Evolutionary conservation across 2,329 filamentous ascomycete genomes (phyloP).

Genomic region (Capronia americana): DNA sequence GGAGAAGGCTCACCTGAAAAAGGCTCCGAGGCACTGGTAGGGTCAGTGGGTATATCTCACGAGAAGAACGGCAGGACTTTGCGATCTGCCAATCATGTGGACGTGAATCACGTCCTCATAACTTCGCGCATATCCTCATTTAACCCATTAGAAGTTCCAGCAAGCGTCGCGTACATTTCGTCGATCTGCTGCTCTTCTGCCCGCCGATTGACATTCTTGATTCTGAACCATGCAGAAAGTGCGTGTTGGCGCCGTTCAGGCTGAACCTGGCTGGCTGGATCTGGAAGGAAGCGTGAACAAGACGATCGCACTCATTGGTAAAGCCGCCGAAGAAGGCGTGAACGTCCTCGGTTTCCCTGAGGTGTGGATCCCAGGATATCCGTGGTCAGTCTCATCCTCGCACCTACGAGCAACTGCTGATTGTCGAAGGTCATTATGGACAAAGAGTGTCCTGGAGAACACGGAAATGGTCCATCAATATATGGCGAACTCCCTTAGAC

Average conservation of each 20-base stretch:
- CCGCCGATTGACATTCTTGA: no score
- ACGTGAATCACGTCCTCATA: no score
- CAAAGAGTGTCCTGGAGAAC: constrained; percentile 30
- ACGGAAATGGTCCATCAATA: constrained; percentile 14
- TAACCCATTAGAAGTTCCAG: no score
- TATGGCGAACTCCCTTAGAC: constrained; percentile 15
- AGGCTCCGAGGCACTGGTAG: no score
- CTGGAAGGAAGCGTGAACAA: constrained; percentile 62
- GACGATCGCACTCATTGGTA: constrained; percentile 62
- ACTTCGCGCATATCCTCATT: no score
- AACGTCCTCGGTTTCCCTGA: constrained; percentile 61
- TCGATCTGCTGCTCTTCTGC: no score
- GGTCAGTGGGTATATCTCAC: no score
- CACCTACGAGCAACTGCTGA: not conserved
- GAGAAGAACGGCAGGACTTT: no score
- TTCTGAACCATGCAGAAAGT: constrained; percentile 3
- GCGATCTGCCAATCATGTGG: no score
- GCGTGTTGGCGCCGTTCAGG: constrained; percentile 60
- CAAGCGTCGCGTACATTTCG: no score
- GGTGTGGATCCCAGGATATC: constrained; percentile 63
- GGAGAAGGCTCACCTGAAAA: no score
- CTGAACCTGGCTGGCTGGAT: constrained; percentile 67
- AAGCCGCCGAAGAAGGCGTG: constrained; percentile 61
- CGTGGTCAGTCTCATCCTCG: constrained; percentile 52
- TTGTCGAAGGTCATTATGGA: not conserved